phyloP scores from a whole-genome alignment of 2,329 filamentous ascomycete species.

The Juglanconis juglandina region DNA sequence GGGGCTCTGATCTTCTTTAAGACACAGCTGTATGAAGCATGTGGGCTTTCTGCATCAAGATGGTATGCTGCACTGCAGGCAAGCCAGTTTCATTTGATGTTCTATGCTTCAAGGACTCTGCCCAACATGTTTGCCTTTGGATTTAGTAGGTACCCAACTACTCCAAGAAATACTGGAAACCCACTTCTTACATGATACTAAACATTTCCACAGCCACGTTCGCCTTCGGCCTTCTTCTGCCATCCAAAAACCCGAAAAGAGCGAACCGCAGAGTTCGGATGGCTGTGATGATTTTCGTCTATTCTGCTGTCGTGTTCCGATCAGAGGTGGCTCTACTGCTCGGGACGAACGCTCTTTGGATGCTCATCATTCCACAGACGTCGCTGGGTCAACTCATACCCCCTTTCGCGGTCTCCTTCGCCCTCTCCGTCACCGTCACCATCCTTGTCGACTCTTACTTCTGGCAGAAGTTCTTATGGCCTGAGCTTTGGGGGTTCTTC shows the following conservation, averaged over 20 bases:
- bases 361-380: slow-evolving; percentile 55
- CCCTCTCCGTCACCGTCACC: slow-evolving; percentile 66
- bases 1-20: slow-evolving; percentile 64
- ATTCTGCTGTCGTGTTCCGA: slow-evolving; percentile 81
- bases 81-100: slow-evolving; percentile 88
- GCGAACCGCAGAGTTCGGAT: slow-evolving; percentile 52
- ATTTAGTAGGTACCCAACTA: slow-evolving; percentile 59
- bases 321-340: slow-evolving; percentile 85
- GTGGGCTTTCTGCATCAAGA: slow-evolving; percentile 63
- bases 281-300: slow-evolving; percentile 70
- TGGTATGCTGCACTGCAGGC: slow-evolving; percentile 80
- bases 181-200: neutral
- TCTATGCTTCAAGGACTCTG: slow-evolving; percentile 85
- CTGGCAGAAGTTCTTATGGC: slow-evolving; percentile 86
- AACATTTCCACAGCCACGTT: slow-evolving; percentile 54
- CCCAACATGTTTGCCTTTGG: slow-evolving; percentile 97
- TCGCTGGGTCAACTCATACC: slow-evolving; percentile 57
- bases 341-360: slow-evolving; percentile 60
- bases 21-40: slow-evolving; percentile 59
- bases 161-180: neutral
- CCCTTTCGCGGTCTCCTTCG: slow-evolving; percentile 62
- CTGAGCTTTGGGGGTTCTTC: slow-evolving; percentile 82
- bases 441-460: slow-evolving; percentile 85
- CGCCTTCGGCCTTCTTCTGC: slow-evolving; percentile 51
- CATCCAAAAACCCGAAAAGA: slow-evolving; percentile 29